Conservation (phyloP, 352 stramenopile genomes). For the Phytopythium montanum region DNA sequence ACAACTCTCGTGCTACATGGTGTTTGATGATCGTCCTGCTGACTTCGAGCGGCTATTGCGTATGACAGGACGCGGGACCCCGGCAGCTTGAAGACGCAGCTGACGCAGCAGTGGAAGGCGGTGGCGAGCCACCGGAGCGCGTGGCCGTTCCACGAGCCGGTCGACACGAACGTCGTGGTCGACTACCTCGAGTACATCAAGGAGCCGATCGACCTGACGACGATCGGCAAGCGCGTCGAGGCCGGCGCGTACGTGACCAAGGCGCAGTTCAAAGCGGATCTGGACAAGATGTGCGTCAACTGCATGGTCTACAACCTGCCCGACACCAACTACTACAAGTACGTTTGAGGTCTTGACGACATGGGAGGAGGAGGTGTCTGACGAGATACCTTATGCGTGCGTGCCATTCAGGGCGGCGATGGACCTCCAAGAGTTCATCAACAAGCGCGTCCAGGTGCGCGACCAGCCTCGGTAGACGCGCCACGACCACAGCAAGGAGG, state of each 20-base stretch:
- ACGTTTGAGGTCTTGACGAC: slow-evolving; percentile 21
- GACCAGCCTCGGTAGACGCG: slow-evolving; percentile 17
- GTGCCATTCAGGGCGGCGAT: slow-evolving; percentile 47
- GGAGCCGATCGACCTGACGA: slow-evolving; percentile 90
- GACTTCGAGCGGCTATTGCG: background rate
- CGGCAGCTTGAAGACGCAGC: slow-evolving; percentile 78
- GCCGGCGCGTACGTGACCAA: slow-evolving; percentile 89
- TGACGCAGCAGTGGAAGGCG: slow-evolving; percentile 87
- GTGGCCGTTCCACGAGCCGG: slow-evolving; percentile 98
- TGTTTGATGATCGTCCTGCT: background rate
- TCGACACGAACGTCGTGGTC: slow-evolving; percentile 92
- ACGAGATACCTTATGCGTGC: background rate
- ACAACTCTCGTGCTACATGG: slow-evolving; percentile 2
- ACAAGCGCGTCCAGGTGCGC: slow-evolving; percentile 57
- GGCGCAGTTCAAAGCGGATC: slow-evolving; percentile 90
- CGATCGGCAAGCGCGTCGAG: slow-evolving; percentile 84
- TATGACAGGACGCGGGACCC: slow-evolving; percentile 61
- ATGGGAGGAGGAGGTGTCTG: background rate
- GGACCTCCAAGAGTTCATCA: slow-evolving; percentile 75
- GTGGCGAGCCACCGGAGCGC: slow-evolving; percentile 93
- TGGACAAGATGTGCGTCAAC: slow-evolving; percentile 97
- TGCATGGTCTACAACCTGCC: slow-evolving; percentile 97
- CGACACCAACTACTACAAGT: slow-evolving; percentile 96
- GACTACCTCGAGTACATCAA: slow-evolving; percentile 98
- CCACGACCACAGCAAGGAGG: too few relatives aligned